Evolutionary conservation across 169 alveolate genomes (phyloP), one percentile per base, ranked within the genome.

Genomic region (Plasmodium coatneyi): DNA sequence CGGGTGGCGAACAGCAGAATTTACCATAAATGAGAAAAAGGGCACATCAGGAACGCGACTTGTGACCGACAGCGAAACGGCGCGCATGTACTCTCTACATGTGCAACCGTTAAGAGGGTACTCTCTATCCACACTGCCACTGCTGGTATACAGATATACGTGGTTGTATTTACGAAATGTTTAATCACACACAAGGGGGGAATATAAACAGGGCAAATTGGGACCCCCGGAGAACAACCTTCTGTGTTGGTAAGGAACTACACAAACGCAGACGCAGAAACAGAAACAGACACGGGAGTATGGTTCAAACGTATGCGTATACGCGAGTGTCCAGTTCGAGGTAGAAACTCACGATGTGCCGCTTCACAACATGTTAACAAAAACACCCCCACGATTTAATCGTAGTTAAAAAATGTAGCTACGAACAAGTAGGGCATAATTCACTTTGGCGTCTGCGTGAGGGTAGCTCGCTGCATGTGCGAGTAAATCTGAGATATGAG

Each of bases 361-460:
- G 76, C 41, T 46, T 84, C 76, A 72, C n/a, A 84, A 46, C 36
- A 84, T 30, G 30, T 49, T 28, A 74, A 84, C 74, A 71, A 84
- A 84, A 46, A 32, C 14, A 25, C 34, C 16, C 36, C 34, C 70
- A 43, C 19, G 14, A 36, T 43, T 52, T 49, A 72, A 84, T 74
- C 34, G 43, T 43, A 84, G 36, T 49, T 72, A 46, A 84, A 84
- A 72, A 84, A 84, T 14, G 49, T 14, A 74, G 30, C 22, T n/a
- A 49, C 78, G 60, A 84, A 71, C 14, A 30, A 66, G 34, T 41
- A 41, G 16, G 14, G 52, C 30, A 3, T 84, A 28, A 72, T 84
- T 84, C 25, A 74, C 70, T 71, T 46, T 72, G 79, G 25, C 54
- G 36, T 49, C 80, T 41, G 25, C 72, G 56, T 36, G 56, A 46